phyloP scores from a whole-genome alignment of 768 basidiomycete species.

The Leccinum subgranulosum region DNA sequence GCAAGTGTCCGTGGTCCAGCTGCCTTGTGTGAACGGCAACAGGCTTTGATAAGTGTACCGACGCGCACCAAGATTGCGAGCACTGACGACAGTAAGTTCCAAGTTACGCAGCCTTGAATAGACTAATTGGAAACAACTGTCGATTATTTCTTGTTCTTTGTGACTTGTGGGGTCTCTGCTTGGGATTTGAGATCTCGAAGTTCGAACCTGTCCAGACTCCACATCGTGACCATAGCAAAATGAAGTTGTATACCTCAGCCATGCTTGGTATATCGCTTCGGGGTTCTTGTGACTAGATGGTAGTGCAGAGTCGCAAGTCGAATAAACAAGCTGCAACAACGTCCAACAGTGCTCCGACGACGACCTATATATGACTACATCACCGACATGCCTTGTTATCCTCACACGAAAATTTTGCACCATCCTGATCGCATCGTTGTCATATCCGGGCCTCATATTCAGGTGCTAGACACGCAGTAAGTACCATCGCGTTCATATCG shows the following conservation, averaged over 20 bases:
- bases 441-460: constrained; percentile 61
- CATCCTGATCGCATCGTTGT: constrained; percentile 36
- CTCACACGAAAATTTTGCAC: constrained; percentile 48
- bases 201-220: not conserved
- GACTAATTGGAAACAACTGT: no score
- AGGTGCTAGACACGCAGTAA: constrained; percentile 55
- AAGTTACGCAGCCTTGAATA: no score
- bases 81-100: no score
- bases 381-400: constrained; percentile 40
- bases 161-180: not conserved
- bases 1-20: not conserved
- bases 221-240: not conserved
- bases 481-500: constrained; percentile 17
- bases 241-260: not conserved
- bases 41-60: not conserved
- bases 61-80: no score
- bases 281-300: not conserved
- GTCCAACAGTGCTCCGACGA: not conserved
- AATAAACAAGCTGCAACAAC: not conserved
- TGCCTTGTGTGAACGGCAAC: not conserved
- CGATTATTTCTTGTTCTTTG: not conserved
- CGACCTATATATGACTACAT: not conserved
- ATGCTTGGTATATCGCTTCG: not conserved
- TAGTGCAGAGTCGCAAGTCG: not conserved
- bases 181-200: not conserved